Evolutionary conservation across 805 yeast genomes (phyloP).

Genomic region (Monosporozyma aerobia): DNA sequence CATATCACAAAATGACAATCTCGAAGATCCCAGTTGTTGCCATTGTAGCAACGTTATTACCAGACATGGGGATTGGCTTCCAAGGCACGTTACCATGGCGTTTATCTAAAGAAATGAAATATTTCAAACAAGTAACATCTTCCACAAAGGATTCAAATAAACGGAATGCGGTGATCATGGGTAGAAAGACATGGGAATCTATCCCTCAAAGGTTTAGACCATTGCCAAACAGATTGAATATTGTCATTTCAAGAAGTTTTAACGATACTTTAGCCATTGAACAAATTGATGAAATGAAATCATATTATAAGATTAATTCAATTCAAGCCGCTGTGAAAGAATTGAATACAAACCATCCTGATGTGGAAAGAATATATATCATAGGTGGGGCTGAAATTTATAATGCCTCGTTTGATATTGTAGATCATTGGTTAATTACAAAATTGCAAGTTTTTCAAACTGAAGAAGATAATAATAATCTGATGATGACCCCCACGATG

Average conservation of each 20-base stretch:
- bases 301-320: constrained; percentile 31
- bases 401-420: constrained; percentile 39
- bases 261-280: constrained; percentile 5
- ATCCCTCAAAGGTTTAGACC: constrained; percentile 83
- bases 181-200: constrained; percentile 91
- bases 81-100: constrained; percentile 85
- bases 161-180: constrained; percentile 84
- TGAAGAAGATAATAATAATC: constrained; percentile 10
- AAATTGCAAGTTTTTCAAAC: constrained; percentile 40
- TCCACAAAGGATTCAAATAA: constrained; percentile 28
- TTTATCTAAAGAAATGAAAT: constrained; percentile 73
- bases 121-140: constrained; percentile 67
- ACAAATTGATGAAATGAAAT: constrained; percentile 3
- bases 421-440: constrained; percentile 57
- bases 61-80: constrained; percentile 75
- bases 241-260: constrained; percentile 54
- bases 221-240: constrained; percentile 61
- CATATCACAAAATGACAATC: not conserved
- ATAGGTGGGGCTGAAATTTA: constrained; percentile 94
- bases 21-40: constrained; percentile 40
- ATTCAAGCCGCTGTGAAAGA: constrained; percentile 35
- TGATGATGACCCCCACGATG: constrained; percentile 42
- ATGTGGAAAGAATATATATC: constrained; percentile 52
- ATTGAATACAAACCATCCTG: constrained; percentile 14
- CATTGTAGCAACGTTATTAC: constrained; percentile 79